Evolutionary conservation across 305 asterid species (phyloP), one percentile per base, ranked within the genome.

Genomic region (Rubia peregrina): DNA sequence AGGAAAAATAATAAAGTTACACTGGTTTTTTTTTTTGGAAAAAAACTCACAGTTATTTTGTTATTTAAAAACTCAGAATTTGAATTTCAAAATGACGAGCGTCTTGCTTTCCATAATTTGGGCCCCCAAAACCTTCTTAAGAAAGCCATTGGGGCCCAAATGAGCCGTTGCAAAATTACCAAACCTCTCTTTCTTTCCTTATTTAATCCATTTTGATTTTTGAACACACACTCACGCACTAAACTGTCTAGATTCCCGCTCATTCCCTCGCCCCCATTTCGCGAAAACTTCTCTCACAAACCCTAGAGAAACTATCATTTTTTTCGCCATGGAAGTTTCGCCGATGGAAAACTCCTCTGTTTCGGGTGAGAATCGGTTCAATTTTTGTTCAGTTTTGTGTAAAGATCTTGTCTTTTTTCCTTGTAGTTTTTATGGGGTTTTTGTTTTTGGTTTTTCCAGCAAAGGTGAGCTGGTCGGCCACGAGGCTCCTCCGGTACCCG

Each of bases 401-500:
- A 21, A 0, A 19, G 62, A 11, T 14, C 9, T 33, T 41, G 53
- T 43, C 40, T 74, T 16, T 59, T 9, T 74, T 13, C 70, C 21
- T 5, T n/a, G 49, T 57, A 9, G 30, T 59, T 38, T 57, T 63
- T 33, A 7, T 61, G 51, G 70, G 14, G 59, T 6, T 42, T 56
- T 49, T 14, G 21, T 63, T 21, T 71, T 62, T 59, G 5, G 65
- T 60, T 21, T 76, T 5, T 33, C 51, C 77, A 74, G 78, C 42
- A 59, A 55, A 74, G 64, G 79, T 70, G 67, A 90, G 79, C 68
- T 79, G 75, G 83, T 78, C 91, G 46, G 53, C 94, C 8, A 48
- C 97, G 36, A 85, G 76, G 84, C 97, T 90, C 77, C 89, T 84
- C 49, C 82, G 97, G 10, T 93, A 93, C 74, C 97, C 98, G 59